Evolutionary conservation across 305 asterid genomes (phyloP).

Genomic region (Plantago coronopus): DNA sequence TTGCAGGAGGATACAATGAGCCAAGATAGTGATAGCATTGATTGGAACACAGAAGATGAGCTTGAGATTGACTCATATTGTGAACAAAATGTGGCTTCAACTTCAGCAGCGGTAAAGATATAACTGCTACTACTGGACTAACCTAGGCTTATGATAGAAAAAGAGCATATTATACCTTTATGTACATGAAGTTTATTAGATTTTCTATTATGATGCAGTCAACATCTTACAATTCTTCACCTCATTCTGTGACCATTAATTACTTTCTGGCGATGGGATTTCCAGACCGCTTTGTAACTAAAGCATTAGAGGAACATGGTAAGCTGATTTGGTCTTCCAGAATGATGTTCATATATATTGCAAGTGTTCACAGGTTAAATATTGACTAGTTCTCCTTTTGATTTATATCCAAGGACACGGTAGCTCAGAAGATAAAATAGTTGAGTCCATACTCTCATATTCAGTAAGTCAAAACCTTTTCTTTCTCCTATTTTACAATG

Average conservation of each 20-base stretch:
- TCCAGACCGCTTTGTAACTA: background rate
- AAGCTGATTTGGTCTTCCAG: background rate
- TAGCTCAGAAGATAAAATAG: background rate
- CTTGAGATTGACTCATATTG: background rate
- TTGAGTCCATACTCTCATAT: background rate
- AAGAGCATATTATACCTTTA: too few species aligned
- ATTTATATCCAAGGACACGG: background rate
- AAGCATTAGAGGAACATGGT: background rate
- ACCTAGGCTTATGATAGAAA: too few species aligned
- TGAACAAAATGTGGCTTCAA: background rate
- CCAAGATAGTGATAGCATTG: background rate
- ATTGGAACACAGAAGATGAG: constrained; percentile 5
- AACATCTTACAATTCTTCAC: background rate
- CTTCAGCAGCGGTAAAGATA: background rate
- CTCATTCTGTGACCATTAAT: too few species aligned
- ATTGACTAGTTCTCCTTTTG: background rate
- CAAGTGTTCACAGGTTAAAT: background rate
- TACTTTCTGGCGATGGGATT: background rate
- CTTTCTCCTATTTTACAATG: too few species aligned
- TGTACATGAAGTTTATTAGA: too few species aligned
- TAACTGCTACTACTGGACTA: too few species aligned
- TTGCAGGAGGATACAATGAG: background rate
- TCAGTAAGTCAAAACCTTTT: background rate
- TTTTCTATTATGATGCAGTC: background rate
- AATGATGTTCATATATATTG: too few species aligned